Base-by-base conservation (phyloP, 1,139 yeast genomes). In the Sugiyamaella paludigena region DNA sequence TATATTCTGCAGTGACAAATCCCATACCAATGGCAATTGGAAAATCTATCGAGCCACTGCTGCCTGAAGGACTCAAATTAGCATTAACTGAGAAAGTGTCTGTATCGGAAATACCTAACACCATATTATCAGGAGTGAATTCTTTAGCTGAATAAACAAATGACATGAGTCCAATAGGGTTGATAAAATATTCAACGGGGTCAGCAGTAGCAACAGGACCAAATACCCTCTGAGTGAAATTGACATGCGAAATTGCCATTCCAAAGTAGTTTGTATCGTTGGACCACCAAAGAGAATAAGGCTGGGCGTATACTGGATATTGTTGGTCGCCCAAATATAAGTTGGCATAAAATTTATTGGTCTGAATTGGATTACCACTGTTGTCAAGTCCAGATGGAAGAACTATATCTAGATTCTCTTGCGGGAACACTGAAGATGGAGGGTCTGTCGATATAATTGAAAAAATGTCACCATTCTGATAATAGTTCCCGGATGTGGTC, bases 21-120 rank as follows among this genome's bases (percentile, higher is more conserved):
- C 95, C 95, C 87, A 84, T 83, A 53, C 95, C 95, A 64, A 82
- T 85, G 16, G 76, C 79, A 42, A 78, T 52, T 4, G 83, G 81
- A 36, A 70, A 50, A 16, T 52, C 53, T 32, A 71, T 56, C 12
- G 63, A 49, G 7, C 66, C 65, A 13, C 34, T n/a, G 24, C 24
- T 19, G 13, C 54, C 60, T 12, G 64, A 53, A 1, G 65, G 56
- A 30, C 74, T 70, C 47, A 85, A 62, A 2, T 74, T 71, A 10
- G 77, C 80, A 31, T 70, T 67, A 13, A 76, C 83, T 4, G 91
- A 82, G 71, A 83, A 74, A 29, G 77, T 74, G 41, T 74, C 75
- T 71, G 78, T 72, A 11, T 79, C 73, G n/a, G 75, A 60, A 2
- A 83, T 60, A 15, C 53, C 40, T 35, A 70, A 74, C 9, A 67